Evolutionary conservation across 1,284 basidiomycete species (phyloP), one percentile per base, ranked within the genome.

Genomic region (Xerocomus nothofagi): DNA sequence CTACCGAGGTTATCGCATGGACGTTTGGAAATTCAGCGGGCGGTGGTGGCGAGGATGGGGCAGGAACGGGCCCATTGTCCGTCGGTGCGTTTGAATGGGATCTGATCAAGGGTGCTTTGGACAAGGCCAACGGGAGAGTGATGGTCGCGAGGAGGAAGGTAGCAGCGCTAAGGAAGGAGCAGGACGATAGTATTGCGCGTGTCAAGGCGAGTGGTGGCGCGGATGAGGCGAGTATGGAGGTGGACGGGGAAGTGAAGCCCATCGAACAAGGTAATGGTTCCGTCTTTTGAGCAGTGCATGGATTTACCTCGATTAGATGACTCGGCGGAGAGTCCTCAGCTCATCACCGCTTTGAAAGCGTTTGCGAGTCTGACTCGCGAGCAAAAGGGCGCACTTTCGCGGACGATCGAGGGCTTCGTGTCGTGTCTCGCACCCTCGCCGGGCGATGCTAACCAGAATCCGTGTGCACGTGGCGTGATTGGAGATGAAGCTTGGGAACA

Each of bases 51-150:
- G 63, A 41, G 57, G 63, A 37, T 54, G 65, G 59, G 56, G 63
- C 30, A 53, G 51, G 58, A 52, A 53, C 44, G 39, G 66, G 65
- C 7, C 67, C 71, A 7, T 54, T 72, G 51, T 79, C 65, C 61
- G 76, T 84, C 56, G 82, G 70, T 58, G 79, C 79, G 37, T 81
- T 82, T 57, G 83, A 89, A 61, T 97, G 93, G 92, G 87, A 91
- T 61, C 62, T 93, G 55, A 71, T 97, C 55, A 82, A 82, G 63
- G 84, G 82, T 41, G 89, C 89, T 3, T 65, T 93, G 57, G 89
- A 94, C 66, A 96, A 96, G 71, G 88, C 92, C 2, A 91, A 91
- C 61, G 92, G 91, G 10, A 76, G 93, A 30, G 90, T 95, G 15
- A 78, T 84, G 50, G 81, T 86, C 39, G 86, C 91, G 18, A 79